These are phyloP conservation scores for Hypericum androsaemum DNA, from an alignment of 345 rosid species.

Conservation along the genomic window DNA sequence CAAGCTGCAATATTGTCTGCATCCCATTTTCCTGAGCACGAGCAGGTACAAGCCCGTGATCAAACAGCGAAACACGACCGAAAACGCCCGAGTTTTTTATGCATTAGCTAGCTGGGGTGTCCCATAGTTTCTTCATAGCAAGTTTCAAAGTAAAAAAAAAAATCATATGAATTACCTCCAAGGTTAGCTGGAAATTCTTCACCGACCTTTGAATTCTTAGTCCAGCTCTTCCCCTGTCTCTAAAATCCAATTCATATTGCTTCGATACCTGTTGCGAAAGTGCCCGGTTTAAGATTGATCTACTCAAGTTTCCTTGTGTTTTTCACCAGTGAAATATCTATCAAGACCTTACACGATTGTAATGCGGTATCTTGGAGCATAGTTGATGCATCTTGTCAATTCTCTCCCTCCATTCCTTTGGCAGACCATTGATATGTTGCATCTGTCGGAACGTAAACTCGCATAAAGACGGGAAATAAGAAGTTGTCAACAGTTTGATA, in stretches of 20 bases:
- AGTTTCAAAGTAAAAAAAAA: background rate
- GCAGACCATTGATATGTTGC: constrained; percentile 52
- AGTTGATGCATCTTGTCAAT: constrained; percentile 53
- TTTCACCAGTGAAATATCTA: background rate
- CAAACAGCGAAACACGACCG: no score
- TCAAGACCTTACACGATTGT: constrained; percentile 42
- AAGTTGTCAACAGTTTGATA: background rate
- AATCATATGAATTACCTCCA: constrained; percentile 33
- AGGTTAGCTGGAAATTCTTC: constrained; percentile 83
- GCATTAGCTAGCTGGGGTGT: no score
- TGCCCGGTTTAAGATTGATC: no score
- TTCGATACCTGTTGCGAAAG: constrained; percentile 32
- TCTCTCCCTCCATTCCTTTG: constrained; percentile 54
- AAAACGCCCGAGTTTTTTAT: background rate
- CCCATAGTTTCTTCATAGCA: no score
- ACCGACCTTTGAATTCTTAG: constrained; percentile 62
- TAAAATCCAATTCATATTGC: constrained; percentile 70
- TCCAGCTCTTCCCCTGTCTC: constrained; percentile 74
- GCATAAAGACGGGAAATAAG: background rate
- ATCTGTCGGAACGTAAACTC: constrained; percentile 24
- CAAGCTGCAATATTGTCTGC: constrained; percentile 81
- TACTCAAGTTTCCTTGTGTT: no score
- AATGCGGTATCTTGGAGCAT: constrained; percentile 55
- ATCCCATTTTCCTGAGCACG: constrained; percentile 42
- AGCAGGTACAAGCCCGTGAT: background rate